Evolutionary conservation across 2,329 filamentous ascomycete species (phyloP), one percentile per base, ranked within the genome.

Genomic region (Aspergillus quadrilineatus): DNA sequence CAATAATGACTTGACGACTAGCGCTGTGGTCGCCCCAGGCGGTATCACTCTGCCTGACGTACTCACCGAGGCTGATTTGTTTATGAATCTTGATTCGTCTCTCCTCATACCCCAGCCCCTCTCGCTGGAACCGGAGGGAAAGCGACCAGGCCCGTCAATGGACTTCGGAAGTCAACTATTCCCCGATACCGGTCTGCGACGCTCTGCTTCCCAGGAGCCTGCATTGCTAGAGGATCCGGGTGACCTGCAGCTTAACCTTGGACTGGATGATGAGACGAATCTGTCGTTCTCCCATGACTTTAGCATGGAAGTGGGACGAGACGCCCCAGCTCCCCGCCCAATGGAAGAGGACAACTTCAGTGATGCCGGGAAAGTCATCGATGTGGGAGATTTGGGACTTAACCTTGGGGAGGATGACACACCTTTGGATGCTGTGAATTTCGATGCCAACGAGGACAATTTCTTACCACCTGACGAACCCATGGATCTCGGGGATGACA

Each of bases 1-100:
- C 63, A 97, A 97, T 76, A 95, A 97, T 71, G 94, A 99, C 75
- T 84, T 97, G 66, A 90, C 92, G n/a, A 83, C 86, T 50, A 90
- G 50, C 29, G 55, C 89, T 67, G 81, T 93, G 67, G 82, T 89
- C 61, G 89, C 90, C 30, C 89, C 92, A 48, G 90, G 92, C 71
- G 88, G 91, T 29, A 84, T 97, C 61, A 89, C 93, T 68, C 83
- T 99, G 53, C 92, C 92, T 6, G 94, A 99, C 77, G 88, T 89
- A 53, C 89, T 99, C 64, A 97, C 94, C 9, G 92, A 95, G 60
- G 89, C 94, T 59, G 94, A 99, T 70, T 82, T 96, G 26, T 90
- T 96, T 32, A 89, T 94, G 61, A 92, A 92, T 7, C 65, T 80
- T 60, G 93, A 97, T 75, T 89, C 92, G 4, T 90, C 89, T 36